These are phyloP conservation scores for Dispira simplex DNA, from an alignment of 192 early-diverging fungal species.

Conservation along the genomic window DNA sequence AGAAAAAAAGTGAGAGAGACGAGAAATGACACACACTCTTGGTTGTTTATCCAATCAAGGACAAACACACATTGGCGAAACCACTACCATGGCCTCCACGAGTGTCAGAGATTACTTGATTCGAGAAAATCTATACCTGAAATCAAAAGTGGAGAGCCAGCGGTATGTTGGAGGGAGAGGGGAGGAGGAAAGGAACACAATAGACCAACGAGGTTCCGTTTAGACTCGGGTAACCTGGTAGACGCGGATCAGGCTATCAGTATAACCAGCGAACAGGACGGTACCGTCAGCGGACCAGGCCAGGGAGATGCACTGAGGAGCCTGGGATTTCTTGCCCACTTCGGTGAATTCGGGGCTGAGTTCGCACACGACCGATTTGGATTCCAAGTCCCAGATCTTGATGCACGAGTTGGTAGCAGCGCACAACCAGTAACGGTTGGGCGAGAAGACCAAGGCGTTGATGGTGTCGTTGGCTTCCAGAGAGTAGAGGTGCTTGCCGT, in stretches of 20 bases:
- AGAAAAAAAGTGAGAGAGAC: too few relatives aligned
- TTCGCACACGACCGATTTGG: constrained; percentile 94
- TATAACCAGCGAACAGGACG: constrained; percentile 97
- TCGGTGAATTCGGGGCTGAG: constrained; percentile 58
- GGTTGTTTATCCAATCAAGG: too few relatives aligned
- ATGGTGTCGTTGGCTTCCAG: constrained; percentile 90
- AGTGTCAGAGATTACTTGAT: too few relatives aligned
- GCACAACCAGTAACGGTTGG: constrained; percentile 99
- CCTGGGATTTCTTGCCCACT: constrained; percentile 53
- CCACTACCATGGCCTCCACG: too few relatives aligned
- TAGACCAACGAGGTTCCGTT: background rate
- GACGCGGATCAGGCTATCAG: constrained; percentile 74
- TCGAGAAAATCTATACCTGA: too few relatives aligned
- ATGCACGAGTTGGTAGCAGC: constrained; percentile 89
- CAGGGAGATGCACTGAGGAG: constrained; percentile 86
- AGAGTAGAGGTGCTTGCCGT: constrained; percentile 99
- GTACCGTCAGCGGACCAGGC: constrained; percentile 98
- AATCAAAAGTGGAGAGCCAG: too few relatives aligned
- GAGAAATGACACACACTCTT: too few relatives aligned
- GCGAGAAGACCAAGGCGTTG: constrained; percentile 97
- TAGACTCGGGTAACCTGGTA: constrained; percentile 57
- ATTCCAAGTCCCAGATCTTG: constrained; percentile 99
- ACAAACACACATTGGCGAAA: too few relatives aligned
- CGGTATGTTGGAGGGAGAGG: too few relatives aligned
- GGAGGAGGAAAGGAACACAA: too few relatives aligned